Percentiles rank a stretch among this genome's conserved stretches.
These are phyloP conservation scores for Daldinia childiae DNA, from an alignment of 495 filamentous ascomycete genomes.

Conservation along the genomic window DNA sequence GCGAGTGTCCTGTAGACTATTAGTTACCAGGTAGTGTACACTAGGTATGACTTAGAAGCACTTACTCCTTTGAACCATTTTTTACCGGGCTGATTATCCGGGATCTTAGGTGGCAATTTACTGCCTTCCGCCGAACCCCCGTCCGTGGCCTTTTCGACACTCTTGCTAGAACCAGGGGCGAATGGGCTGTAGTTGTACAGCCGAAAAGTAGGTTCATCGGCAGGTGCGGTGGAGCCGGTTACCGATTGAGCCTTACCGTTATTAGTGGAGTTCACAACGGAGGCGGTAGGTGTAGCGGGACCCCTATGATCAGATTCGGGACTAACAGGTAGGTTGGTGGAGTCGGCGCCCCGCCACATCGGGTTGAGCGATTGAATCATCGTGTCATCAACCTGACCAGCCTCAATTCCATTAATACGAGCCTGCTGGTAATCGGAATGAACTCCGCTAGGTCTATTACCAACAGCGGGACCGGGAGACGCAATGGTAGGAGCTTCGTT, in stretches of 20 bases:
- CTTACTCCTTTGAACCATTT: constrained; percentile 25
- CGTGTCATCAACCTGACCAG: background rate
- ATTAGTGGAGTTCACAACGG: background rate
- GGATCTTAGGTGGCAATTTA: background rate
- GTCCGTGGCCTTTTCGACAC: background rate
- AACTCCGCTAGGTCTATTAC: background rate
- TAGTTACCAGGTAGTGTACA: background rate
- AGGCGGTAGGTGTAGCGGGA: background rate
- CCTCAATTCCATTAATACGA: background rate
- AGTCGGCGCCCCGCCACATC: background rate
- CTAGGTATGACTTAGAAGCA: background rate
- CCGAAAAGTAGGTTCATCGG: background rate
- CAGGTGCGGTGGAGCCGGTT: background rate
- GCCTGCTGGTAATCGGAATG: background rate
- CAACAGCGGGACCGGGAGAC: background rate
- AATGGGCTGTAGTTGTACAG: background rate
- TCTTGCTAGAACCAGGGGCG: background rate
- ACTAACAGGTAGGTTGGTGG: background rate
- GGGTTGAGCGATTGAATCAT: background rate
- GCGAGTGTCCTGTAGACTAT: constrained; percentile 21
- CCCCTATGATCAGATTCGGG: background rate
- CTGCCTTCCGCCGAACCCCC: background rate
- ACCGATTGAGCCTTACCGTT: background rate
- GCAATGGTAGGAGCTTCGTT: background rate
- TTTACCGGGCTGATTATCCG: background rate